Base-by-base conservation (phyloP, 225 moss, liverwort and hornwort species). In the Bryum argenteum region DNA sequence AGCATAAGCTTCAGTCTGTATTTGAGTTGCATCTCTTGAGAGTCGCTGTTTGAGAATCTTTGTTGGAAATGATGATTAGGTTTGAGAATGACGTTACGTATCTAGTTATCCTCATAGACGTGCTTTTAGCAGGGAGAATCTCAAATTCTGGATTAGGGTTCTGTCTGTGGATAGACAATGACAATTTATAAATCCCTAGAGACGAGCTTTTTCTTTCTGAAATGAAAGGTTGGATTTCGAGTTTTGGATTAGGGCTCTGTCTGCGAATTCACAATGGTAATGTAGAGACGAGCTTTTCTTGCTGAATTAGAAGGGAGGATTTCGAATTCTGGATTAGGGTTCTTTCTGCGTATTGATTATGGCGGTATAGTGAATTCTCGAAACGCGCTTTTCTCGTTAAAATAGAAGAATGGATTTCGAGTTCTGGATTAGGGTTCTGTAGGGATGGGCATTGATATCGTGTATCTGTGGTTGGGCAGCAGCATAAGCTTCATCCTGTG, bases 401-500 rank as follows among this genome's bases (percentile, higher is more conserved):
- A 63, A 41, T 44, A 37, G 28, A 45, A 9, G 60, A 12, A 19
- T 16, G 53, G 54, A 15, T 33, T 33, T 33, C 15, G n/a, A 6
- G 22, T 15, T 41, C 44, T 19, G 12, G n/a, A 42, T 7, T 63
- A 6, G 0, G 21, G 38, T 71, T 71, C 55, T 80, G 51, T 71
- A 61, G 5, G 56, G 47, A 70, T 70, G 61, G 24, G 15, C 17
- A 63, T 54, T 26, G 54, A 41, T 43, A 45, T 60, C 6, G 42
- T 51, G 24, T 66, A 33, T 33, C 5, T 2, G 70, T 74, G 78
- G 75, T 77, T 83, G 89, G 75, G 61, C 84, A 83, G 80, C 86
- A 84, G 76, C 88, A 79, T 54, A 82, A 76, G 88, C 89, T 82
- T 70, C 77, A 78, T 85, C 85, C 76, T 33, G 75, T 85, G 54